Evolutionary conservation across 1,284 basidiomycete genomes (phyloP), one percentile per base, ranked within the genome.

Genomic region (Spongiforma sp.): DNA sequence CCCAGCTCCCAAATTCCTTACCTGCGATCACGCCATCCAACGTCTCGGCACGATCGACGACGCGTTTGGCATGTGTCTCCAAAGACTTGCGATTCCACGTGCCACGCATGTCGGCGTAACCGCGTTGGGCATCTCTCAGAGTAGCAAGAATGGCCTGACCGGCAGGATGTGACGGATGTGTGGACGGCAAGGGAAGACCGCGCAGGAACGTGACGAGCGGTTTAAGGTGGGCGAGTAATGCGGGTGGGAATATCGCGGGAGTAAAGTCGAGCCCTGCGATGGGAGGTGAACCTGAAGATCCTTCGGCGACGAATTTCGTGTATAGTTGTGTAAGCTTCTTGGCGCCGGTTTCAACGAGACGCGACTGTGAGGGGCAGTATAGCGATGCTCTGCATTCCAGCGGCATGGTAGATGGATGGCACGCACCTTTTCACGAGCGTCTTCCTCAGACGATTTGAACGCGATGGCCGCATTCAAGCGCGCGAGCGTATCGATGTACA

Each of bases 81-180:
- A 93, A 74, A 59, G 90, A 90, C 69, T 89, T 91, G 65, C 84
- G 83, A 46, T 81, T 82, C 92, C 91, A 93, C 15, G 81, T 82
- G 5, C 91, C 91, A 32, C 91, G 84, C 92, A 93, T 94, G 67
- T 93, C 92, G 0, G 90, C 92, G 67, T 92, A 93, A 3, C 92
- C 92, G 62, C 83, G 83, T 76, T 93, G 91, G 6, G 91, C 90
- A 37, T 93, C 92, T 69, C 83, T 87, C 7, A 94, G 75, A 3
- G 89, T 87, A 4, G 82, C 73, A 34, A 87, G 78, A 53, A 93
- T 93, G 2, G 81, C 80, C 4, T 80, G 79, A 1, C 90, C 85
- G 12, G 90, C 90, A 6, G 90, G 90, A 71, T 93, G 91, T 1
- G 90, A 90, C 5, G 90, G 91, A 68, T 93, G 91, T 0, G 92